Base-by-base conservation (phyloP, 306 rosid species). In the Chamaecrista fasciculata region DNA sequence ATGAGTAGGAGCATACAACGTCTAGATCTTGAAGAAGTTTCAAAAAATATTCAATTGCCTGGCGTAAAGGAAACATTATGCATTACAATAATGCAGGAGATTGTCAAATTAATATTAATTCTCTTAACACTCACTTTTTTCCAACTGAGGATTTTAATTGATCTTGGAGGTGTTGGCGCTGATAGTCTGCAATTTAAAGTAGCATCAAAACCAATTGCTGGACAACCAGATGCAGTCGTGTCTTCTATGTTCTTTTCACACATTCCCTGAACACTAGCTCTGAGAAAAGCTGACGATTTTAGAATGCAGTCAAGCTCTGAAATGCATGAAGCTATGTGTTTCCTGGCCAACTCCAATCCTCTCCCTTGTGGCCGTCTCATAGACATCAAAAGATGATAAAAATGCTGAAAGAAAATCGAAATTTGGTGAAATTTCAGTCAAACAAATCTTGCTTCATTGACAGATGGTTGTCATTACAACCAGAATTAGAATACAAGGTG, bases 291-390 rank as follows among this genome's bases (percentile, higher is more conserved):
- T 7, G 92, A 86, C 16, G 90, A 88, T 65, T 81, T 86, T 68
- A 34, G 79, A 58, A 85, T 75, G 76, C 66, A 18, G 50, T 80
- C 86, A 70, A 94, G 80, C 84, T 94, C 98, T 62, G 82, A 75
- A 75, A 86, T 78, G 82, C 98, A 88, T 34, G 87, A 79, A 21
- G 86, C 85, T 82, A 90, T 88, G 83, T 94, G 98, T 63, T 94
- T 91, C 74, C 97, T 90, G 25, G 96, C 98, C 81, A 94, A 76
- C 89, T 90, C 97, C 81, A 86, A 86, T 15, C 98, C 98, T 78
- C 96, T 87, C 56, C 98, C 98, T 88, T 88, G 98, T 69, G 97
- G 95, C 52, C 96, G 90, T 86, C 87, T 86, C 92, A 94, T 71
- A 66, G 92, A 85, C 65, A 82, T 65, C 79, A 94, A 87, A 74